Evolutionary conservation across 192 early-diverging fungal species (phyloP), one percentile per base, ranked within the genome.

Genomic region (Coemansia sp.): DNA sequence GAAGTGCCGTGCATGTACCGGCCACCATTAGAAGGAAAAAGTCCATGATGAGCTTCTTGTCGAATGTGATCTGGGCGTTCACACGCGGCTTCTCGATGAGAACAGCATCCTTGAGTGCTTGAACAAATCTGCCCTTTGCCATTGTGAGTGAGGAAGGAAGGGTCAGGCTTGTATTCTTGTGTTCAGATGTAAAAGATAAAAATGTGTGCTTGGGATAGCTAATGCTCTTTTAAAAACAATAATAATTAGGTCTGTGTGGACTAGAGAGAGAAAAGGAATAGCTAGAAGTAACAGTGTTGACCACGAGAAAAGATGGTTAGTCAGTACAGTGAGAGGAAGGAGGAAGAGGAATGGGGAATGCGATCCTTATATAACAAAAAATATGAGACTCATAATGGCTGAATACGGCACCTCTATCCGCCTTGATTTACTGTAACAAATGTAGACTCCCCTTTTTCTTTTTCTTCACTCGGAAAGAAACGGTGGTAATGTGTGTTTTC

Each of bases 41-140:
- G 67, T 83, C 75, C 60, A 83, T 62, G 22, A 63, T 61, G 8
- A 83, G 66, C 61, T 75, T 78, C 60, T 77, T 78, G 72, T 83
- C 80, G 46, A 74, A 68, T 6, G 69, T 58, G 26, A 83, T 48
- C 16, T 72, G 66, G 1, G 72, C 47, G 45, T 75, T 77, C 13
- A 83, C 8, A n/a, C 58, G 51, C 9, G 80, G 80, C 80, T 69
- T 74, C 49, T 78, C 76, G 45, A 83, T 69, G 10, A 77, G 15
- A 4, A 82, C 71, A 12, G 79, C 72, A 39, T 66, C 61, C 62
- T 70, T 76, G 32, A 82, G 47, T 16, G 79, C 61, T 22, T 82
- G 71, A 49, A 82, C 22, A 41, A 69, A 68, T 57, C 68, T 72
- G 39, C 68, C 68, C 49, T 70, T 73, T 51, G 45, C 58, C 80